Evolutionary conservation across 768 basidiomycete species (phyloP).

Genomic region (Auricularia cornea): DNA sequence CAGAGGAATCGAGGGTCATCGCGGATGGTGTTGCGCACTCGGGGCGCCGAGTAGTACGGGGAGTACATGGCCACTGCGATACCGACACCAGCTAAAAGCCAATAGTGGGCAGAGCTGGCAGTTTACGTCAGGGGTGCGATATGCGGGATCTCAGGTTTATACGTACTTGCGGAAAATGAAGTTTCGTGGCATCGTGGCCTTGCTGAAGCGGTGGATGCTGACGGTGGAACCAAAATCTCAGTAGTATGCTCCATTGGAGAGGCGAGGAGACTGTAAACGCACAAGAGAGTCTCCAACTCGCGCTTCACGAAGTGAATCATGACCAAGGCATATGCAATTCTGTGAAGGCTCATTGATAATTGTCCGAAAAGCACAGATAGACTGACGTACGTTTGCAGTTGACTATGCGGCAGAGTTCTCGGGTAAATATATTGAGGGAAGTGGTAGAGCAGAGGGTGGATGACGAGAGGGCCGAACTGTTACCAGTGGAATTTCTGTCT

Average conservation of each 20-base stretch:
- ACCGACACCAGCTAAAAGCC: slow-evolving; percentile 67
- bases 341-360: slow-evolving; percentile 17
- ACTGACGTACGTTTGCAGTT: slow-evolving; percentile 57
- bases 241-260: too few species aligned
- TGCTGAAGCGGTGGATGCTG: slow-evolving; percentile 91
- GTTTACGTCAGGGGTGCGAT: slow-evolving; percentile 3
- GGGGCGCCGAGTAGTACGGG: slow-evolving; percentile 61
- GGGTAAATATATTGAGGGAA: slow-evolving; percentile 67
- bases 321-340: slow-evolving; percentile 65
- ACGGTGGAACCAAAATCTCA: too few species aligned
- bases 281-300: slow-evolving; percentile 89
- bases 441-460: slow-evolving; percentile 80
- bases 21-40: slow-evolving; percentile 50
- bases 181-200: slow-evolving; percentile 81
- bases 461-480: slow-evolving; percentile 78
- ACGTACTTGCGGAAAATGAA: slow-evolving; percentile 88
- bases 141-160: background rate
- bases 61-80: slow-evolving; percentile 78
- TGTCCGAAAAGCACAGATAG: background rate
- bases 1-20: slow-evolving; percentile 61
- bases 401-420: slow-evolving; percentile 58
- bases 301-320: slow-evolving; percentile 87
- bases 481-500: slow-evolving; percentile 5
- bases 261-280: slow-evolving; percentile 22
- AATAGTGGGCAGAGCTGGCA: slow-evolving; percentile 80